Evolutionary conservation across 495 filamentous ascomycete species (phyloP).

Genomic region (Aspergillus asperescens): DNA sequence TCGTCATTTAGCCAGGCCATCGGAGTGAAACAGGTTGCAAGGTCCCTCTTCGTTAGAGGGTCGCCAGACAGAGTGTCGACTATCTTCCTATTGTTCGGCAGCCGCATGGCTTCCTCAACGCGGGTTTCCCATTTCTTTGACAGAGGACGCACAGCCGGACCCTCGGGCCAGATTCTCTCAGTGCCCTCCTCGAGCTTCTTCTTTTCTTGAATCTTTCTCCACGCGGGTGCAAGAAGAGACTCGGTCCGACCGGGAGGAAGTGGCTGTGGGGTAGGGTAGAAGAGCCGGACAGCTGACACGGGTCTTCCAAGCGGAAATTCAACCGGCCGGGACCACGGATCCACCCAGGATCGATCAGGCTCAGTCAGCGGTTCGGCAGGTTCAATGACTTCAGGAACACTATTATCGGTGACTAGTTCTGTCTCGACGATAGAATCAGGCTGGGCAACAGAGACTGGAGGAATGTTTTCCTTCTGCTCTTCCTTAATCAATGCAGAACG

Average conservation of each 20-base stretch:
- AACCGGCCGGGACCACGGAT: conserved; percentile 23
- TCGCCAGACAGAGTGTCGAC: conserved; percentile 51
- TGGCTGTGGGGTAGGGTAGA: conserved; percentile 22
- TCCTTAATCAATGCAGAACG: not conserved
- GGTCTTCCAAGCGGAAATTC: conserved; percentile 25
- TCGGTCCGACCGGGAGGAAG: conserved; percentile 30
- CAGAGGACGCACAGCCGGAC: conserved; percentile 41
- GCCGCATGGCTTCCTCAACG: conserved; percentile 30
- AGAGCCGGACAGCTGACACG: conserved; percentile 36
- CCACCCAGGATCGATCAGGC: conserved; percentile 11
- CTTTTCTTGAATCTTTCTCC: conserved; percentile 21
- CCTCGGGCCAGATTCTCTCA: conserved; percentile 21
- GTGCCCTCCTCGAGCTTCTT: conserved; percentile 21
- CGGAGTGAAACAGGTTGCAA: conserved; percentile 50
- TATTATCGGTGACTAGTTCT: not conserved
- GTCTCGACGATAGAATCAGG: not conserved
- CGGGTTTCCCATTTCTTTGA: conserved; percentile 40
- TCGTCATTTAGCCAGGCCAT: conserved; percentile 78
- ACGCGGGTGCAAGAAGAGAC: conserved; percentile 31
- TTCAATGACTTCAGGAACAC: conserved; percentile 10
- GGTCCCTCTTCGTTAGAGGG: conserved; percentile 54
- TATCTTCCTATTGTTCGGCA: conserved; percentile 23
- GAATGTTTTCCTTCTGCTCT: conserved; percentile 15
- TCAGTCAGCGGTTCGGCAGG: not conserved
- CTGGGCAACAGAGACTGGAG: no score